Evolutionary conservation across 2,329 filamentous ascomycete genomes (phyloP), one percentile per base, ranked within the genome.

Genomic region (Coniochaeta prunicola): DNA sequence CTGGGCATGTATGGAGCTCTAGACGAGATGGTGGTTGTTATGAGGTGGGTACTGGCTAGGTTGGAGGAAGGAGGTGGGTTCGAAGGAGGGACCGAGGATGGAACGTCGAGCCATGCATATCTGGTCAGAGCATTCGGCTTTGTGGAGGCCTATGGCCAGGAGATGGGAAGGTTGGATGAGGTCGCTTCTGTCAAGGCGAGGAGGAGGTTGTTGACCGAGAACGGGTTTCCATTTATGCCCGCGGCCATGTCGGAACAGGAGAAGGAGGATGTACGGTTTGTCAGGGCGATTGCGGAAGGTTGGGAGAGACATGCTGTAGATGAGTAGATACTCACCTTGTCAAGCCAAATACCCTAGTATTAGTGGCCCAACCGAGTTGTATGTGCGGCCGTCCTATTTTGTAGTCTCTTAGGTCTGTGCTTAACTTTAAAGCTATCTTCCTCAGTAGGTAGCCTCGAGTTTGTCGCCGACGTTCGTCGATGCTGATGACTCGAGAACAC

Each of bases 1-100:
- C 73, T 91, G 24, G 87, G 82, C 1, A 78, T 81, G 57, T 70
- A 85, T n/a, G 80, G 80, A 36, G 84, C 90, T 63, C 76, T 77
- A 55, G 72, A 79, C 2, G 83, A 80, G 56, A 83, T 91, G 68
- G 76, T 80, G 5, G 73, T 73, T 4, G 71, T 87, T 5, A 71
- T 87, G 15, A 69, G 73, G 31, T 92, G 86, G 86, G 80, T 88
- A 63, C 70, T 81, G 0, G 64, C 70, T 26, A 71, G 84, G 63
- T 65, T 70, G 13, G 66, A 68, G 38, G 71, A 74, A 17, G 73
- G 74, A 57, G 68, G 77, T 59, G 62, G 65, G 30, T 65, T 72
- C 54, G 64, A 75, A 21, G 70, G 76, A 58, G 58, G 67, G 9
- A 70, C 73, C 7, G 33, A 33, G 53, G 53, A 36, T 9, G 53